These are phyloP conservation scores for Arachnomyces sp. DNA, from an alignment of 2,329 filamentous ascomycete species.

Conservation along the genomic window DNA sequence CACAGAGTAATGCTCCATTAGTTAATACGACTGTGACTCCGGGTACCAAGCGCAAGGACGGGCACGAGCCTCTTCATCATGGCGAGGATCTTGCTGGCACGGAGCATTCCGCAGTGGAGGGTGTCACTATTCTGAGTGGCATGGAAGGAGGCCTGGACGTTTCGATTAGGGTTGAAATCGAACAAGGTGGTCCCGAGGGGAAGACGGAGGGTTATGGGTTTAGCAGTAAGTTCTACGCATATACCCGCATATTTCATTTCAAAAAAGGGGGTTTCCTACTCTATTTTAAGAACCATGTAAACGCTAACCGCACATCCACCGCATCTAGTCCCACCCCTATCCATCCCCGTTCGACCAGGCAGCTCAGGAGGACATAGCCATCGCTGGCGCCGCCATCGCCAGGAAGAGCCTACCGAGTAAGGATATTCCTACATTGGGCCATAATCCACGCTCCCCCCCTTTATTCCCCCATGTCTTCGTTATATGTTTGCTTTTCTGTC, in stretches of 20 bases:
- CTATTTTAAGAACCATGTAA: not conserved
- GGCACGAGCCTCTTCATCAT: slow-evolving; percentile 62
- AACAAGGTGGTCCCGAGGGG: slow-evolving; percentile 34
- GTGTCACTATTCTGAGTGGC: slow-evolving; percentile 28
- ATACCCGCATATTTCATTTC: not conserved
- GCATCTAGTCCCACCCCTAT: slow-evolving; percentile 18
- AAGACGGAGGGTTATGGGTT: slow-evolving; percentile 43
- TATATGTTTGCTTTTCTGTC: too few relatives aligned
- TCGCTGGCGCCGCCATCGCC: slow-evolving; percentile 10
- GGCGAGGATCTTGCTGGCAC: slow-evolving; percentile 78
- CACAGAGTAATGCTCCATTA: slow-evolving; percentile 5
- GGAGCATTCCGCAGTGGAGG: slow-evolving; percentile 61
- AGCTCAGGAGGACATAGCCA: slow-evolving; percentile 14
- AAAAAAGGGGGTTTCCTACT: not conserved
- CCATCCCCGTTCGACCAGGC: slow-evolving; percentile 10
- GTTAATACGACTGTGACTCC: slow-evolving; percentile 19
- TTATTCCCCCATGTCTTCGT: too few relatives aligned
- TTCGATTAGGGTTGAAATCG: slow-evolving; percentile 40
- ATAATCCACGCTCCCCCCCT: too few relatives aligned
- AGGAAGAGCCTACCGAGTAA: too few relatives aligned
- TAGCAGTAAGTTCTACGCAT: slow-evolving; percentile 32
- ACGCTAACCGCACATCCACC: slow-evolving; percentile 1
- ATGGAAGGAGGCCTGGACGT: slow-evolving; percentile 39
- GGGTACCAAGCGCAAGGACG: slow-evolving; percentile 46
- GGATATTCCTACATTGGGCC: too few relatives aligned